Base-by-base conservation (phyloP, 345 rosid species). In the Dovyalis caffra region DNA sequence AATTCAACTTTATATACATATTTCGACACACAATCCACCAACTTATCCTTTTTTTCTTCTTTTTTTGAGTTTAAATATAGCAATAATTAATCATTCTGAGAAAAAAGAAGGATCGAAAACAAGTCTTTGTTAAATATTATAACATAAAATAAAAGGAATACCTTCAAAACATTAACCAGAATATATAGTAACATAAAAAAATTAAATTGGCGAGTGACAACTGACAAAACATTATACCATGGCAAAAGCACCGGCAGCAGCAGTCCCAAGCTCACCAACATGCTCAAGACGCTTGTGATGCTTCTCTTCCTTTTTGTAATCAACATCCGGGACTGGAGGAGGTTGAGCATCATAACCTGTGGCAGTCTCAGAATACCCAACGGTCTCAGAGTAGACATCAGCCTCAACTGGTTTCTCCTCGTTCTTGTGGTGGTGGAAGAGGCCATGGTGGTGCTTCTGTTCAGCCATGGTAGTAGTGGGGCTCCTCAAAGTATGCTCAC, bases 251-350 rank as follows among this genome's bases (percentile, higher is more conserved):
- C 87, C 87, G 9, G 89, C 90, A 3, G 84, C 86, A 1, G 66
- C 78, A 2, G 87, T 53, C 0, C 86, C 90, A 2, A 87, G 43
- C 76, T 79, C 90, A 1, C 90, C 88, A 0, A 79, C 32, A 63
- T 87, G 83, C 80, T 89, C 88, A 25, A 65, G 88, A 71, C 80
- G 88, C 77, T 84, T 85, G 83, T 89, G 92, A 76, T 89, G 90
- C 85, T 87, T 89, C 82, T 87, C 90, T 77, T 89, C 89, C 83
- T 84, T 80, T 73, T 60, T 64, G 74, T 86, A 83, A 67, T 84
- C 90, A 43, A 32, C 64, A 20, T 75, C 82, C 0, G 62, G 43
- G 25, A 29, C 40, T 1, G 85, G 78, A 34, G 63, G 63, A 23
- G 37, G 37, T 34, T 28, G 63, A 7, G 31, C 63, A 58, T 56